Evolutionary conservation across 2,329 filamentous ascomycete genomes (phyloP), one percentile per base, ranked within the genome.

Genomic region (Diaporthe eres): DNA sequence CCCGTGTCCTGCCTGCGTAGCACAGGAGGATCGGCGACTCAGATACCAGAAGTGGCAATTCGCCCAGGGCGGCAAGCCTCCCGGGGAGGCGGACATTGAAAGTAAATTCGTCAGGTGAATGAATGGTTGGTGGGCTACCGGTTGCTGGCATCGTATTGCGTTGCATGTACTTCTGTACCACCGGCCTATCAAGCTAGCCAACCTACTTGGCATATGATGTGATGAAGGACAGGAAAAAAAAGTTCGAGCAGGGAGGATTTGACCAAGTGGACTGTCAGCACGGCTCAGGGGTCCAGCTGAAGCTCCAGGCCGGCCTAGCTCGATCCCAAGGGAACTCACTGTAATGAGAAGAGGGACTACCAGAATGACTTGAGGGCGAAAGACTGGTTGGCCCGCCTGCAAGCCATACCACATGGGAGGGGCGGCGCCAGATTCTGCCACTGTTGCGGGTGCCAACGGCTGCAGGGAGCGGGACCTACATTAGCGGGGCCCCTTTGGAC

Each of bases 1-100:
- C 17, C 51, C 34, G 39, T 44, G 12, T 65, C 42, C 71, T 72
- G 71, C 53, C 72, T 77, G 75, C 73, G 71, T 70, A 19, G 67
- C 47, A 72, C 72, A 77, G 75, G 73, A 77, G 75, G 75, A 75
- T 75, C 75, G 55, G 53, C 75, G 31, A 28, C 28, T 49, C 12
- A 25, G n/a, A 34, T 60, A 51, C 63, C 73, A n/a, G 67, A 76
- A 71, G 6, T 15, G 61, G 71, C 25, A 47, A 67, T 28, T 70
- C 49, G 49, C 37, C 65, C 49, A 70, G 34, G 58, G 58, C 71
- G 58, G 37, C 71, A 44, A 34, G 71, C 71, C 47, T 42, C 19
- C 8, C 42, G 12, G 34, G 44, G 39, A 34, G n/a, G 57, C 25
- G 22, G 47, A 65, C 34, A 25, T 39, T 34, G 25, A 25, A 65